Base-by-base conservation (phyloP, 371 early-diverging fungal genomes). In the Globomyces sp. region DNA sequence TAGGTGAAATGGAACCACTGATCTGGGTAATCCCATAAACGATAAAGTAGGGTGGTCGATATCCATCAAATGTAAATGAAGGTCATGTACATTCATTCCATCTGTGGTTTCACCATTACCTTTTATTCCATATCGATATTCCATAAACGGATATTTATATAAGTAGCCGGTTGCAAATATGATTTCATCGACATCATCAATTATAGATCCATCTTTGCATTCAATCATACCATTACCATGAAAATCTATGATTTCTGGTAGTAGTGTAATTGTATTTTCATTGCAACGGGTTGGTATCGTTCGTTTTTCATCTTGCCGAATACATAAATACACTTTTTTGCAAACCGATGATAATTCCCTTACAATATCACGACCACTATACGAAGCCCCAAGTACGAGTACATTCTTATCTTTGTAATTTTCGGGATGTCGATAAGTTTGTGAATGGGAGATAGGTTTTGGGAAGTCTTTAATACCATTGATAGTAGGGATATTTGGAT, bases 131-230 rank as follows among this genome's bases (percentile, higher is more conserved):
- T 41, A 68, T 44, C 51, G 63, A 57, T 74, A 72, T 37, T 47
- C 46, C 4, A 82, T 58, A 57, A 87, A 89, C 4, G 89, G 89
- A 59, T 76, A 83, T 4, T 79, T 76, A 55, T 78, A 85, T 0
- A 83, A 69, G 64, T 85, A 68, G 0, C 87, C 89, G 0, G 89
- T 88, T 11, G 84, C 86, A 63, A 83, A 86, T 0, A 88, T 71
- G 41, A 88, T 65, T 1, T 49, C 24, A 62, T 87, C 83, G 0
- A 83, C 69, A 2, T 65, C 49, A 6, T 58, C 46, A 1, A 57
- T 63, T 10, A 48, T 36, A 13, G 43, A 55, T 44, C 62, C 44
- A 10, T 39, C 40, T 40, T 45, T 42, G 24, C 1, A 52, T 43
- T 49, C 3, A 43, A 43, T 42, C 9, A 1, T 42, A 37, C 24